Evolutionary conservation across 192 early-diverging fungal species (phyloP).

Genomic region (Dispira simplex): DNA sequence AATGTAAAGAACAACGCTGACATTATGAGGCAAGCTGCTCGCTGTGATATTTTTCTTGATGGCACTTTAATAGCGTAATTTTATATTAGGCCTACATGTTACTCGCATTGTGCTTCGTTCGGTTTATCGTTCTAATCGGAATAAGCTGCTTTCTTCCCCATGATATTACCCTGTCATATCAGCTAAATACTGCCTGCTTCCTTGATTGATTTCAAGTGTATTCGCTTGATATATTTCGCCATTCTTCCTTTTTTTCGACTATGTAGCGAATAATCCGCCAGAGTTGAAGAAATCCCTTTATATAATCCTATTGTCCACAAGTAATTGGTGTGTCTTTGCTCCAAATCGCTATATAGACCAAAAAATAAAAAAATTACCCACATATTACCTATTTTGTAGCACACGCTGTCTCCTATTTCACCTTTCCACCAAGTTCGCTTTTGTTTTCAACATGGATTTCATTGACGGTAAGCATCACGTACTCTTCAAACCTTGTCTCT

Average conservation of each 20-base stretch:
- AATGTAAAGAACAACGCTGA: too few relatives aligned
- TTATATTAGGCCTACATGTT: background rate
- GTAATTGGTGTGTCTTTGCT: too few relatives aligned
- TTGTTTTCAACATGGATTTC: too few relatives aligned
- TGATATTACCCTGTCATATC: too few relatives aligned
- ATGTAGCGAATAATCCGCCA: background rate
- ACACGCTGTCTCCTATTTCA: too few relatives aligned
- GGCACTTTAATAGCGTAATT: background rate
- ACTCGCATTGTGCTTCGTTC: background rate
- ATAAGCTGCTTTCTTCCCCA: background rate
- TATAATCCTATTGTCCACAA: background rate
- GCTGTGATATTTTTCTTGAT: background rate
- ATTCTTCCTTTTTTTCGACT: background rate
- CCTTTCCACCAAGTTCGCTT: too few relatives aligned
- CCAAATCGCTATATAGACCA: too few relatives aligned
- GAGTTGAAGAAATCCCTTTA: background rate
- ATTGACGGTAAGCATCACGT: too few relatives aligned
- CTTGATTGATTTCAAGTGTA: background rate
- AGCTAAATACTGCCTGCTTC: background rate
- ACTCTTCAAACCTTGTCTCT: too few relatives aligned
- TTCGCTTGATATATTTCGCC: background rate
- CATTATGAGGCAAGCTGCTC: background rate
- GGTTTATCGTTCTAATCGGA: background rate
- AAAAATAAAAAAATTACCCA: too few relatives aligned
- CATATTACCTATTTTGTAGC: too few relatives aligned